These are phyloP conservation scores for Edaphochlamys debaryana DNA, from an alignment of 139 green algal species.

Conservation along the genomic window DNA sequence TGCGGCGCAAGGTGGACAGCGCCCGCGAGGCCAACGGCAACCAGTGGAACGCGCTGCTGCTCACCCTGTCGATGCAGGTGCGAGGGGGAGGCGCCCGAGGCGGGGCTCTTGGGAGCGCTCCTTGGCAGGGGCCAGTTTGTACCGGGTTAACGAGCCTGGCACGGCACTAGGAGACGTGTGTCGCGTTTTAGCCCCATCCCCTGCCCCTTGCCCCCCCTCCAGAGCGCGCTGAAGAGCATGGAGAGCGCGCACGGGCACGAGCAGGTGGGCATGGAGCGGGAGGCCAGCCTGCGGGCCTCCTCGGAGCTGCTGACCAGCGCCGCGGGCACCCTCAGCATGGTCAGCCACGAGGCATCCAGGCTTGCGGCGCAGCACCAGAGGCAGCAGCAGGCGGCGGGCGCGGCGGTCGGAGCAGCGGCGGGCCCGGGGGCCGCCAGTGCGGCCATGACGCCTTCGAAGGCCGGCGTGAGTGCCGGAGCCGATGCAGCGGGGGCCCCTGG, in stretches of 20 bases:
- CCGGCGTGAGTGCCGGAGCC: not conserved
- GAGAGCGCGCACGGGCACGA: conserved; percentile 33
- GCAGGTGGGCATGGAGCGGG: conserved; percentile 19
- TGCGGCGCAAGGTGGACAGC: conserved; percentile 19
- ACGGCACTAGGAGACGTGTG: too few relatives aligned
- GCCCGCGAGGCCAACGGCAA: conserved; percentile 18
- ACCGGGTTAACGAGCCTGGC: too few relatives aligned
- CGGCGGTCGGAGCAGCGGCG: not conserved
- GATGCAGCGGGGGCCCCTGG: not conserved
- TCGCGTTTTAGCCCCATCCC: too few relatives aligned
- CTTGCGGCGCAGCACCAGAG: conserved; percentile 1
- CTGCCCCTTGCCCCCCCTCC: too few relatives aligned
- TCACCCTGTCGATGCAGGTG: conserved; percentile 36
- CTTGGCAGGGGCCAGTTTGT: too few relatives aligned
- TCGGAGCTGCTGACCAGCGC: conserved; percentile 10
- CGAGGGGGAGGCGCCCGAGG: not conserved
- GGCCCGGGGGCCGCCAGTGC: too few relatives aligned
- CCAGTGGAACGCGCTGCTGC: conserved; percentile 15
- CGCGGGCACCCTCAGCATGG: not conserved
- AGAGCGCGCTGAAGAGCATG: conserved; percentile 39
- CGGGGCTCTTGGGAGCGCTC: too few relatives aligned
- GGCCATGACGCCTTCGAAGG: too few relatives aligned
- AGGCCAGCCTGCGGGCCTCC: conserved; percentile 2
- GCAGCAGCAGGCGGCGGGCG: not conserved
- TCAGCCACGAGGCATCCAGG: not conserved